phyloP scores from a whole-genome alignment of 768 basidiomycete genomes.

The Heimioporus sp. region DNA sequence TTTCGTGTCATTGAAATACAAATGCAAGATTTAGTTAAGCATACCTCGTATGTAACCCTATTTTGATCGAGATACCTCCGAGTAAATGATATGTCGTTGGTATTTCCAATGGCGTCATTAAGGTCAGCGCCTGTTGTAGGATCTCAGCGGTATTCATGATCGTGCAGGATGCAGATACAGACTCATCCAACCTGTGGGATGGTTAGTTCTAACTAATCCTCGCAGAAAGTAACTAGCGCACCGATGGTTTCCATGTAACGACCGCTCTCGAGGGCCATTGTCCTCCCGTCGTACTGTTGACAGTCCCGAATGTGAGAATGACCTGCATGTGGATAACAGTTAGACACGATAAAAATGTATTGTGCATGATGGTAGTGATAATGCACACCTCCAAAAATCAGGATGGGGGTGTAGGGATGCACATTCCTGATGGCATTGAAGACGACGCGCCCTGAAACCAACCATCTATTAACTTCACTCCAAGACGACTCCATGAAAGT shows the following conservation, averaged over 20 bases:
- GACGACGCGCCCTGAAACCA: slow-evolving; percentile 59
- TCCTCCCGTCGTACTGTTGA: slow-evolving; percentile 22
- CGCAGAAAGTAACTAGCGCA: slow-evolving; percentile 25
- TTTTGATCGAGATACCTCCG: slow-evolving; percentile 81
- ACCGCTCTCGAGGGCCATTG: slow-evolving; percentile 66
- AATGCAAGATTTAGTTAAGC: neutral
- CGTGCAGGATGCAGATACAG: slow-evolving; percentile 12
- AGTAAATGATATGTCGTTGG: slow-evolving; percentile 56
- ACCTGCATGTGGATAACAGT: slow-evolving; percentile 33
- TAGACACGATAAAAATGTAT: neutral
- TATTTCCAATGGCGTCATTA: slow-evolving; percentile 34
- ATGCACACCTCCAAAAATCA: slow-evolving; percentile 70
- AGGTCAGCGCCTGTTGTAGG: slow-evolving; percentile 45
- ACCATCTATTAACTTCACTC: neutral
- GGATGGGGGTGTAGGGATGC: slow-evolving; percentile 74
- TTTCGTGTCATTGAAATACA: neutral
- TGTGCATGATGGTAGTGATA: neutral
- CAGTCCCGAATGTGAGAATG: slow-evolving; percentile 43
- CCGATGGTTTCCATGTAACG: slow-evolving; percentile 93
- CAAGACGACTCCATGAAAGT: neutral
- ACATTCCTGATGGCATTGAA: slow-evolving; percentile 70
- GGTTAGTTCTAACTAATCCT: neutral
- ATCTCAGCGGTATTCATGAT: neutral
- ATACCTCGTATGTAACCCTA: slow-evolving; percentile 71
- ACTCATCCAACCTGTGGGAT: slow-evolving; percentile 59